These are phyloP conservation scores for Cordyceps militaris DNA, from an alignment of 2,329 filamentous ascomycete genomes.

Conservation along the genomic window DNA sequence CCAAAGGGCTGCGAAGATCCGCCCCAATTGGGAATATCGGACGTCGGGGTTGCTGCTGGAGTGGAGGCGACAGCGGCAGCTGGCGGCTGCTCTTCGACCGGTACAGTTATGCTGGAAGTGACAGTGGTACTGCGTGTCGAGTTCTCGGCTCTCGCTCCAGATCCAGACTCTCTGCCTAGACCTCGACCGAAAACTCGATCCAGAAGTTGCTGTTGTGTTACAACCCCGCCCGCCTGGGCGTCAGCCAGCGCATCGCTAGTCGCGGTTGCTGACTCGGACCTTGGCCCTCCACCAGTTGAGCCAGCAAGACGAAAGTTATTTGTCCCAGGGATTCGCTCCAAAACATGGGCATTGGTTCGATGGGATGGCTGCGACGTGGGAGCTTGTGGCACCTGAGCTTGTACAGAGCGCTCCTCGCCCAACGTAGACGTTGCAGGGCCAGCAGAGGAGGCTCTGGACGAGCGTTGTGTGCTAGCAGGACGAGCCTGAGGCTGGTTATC, in stretches of 20 bases:
- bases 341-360: constrained; percentile 21
- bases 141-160: background rate
- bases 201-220: background rate
- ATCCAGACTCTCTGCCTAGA: constrained; percentile 13
- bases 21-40: constrained; percentile 43
- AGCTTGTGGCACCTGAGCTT: background rate
- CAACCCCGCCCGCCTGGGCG: background rate
- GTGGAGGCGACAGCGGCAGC: constrained; percentile 40
- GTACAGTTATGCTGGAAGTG: background rate
- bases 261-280: background rate
- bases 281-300: background rate
- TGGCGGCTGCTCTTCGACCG: constrained; percentile 4
- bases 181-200: background rate
- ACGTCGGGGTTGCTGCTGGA: constrained; percentile 40
- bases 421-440: constrained; percentile 6
- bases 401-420: background rate
- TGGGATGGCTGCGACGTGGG: constrained; percentile 35
- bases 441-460: constrained; percentile 7
- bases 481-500: constrained; percentile 26
- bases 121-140: background rate
- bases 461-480: background rate
- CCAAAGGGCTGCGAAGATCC: constrained; percentile 42
- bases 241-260: background rate
- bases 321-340: constrained; percentile 4
- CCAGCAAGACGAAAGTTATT: constrained; percentile 1